phyloP scores from a whole-genome alignment of 331 rosid species.

The Spiraea crenata region DNA sequence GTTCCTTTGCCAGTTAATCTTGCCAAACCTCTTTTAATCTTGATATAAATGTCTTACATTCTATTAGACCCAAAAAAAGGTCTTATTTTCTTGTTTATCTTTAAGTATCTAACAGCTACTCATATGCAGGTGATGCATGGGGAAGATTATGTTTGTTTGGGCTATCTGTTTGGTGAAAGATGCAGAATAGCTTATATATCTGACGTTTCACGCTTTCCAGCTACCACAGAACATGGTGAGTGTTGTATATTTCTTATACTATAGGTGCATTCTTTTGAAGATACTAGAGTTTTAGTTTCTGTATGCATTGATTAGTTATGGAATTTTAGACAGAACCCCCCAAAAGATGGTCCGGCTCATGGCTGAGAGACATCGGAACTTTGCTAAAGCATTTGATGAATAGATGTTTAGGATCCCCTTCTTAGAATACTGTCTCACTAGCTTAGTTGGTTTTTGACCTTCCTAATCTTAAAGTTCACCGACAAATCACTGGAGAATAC shows the following conservation, averaged over 20 bases:
- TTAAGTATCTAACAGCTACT: conserved; percentile 19
- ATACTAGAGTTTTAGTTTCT: not conserved
- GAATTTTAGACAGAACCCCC: not conserved
- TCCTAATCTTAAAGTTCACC: not conserved
- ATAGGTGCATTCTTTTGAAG: conserved; percentile 5
- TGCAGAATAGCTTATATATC: conserved; percentile 84
- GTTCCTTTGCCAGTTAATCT: conserved; percentile 80
- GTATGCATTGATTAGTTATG: not conserved
- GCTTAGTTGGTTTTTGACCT: not conserved
- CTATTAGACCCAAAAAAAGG: no score
- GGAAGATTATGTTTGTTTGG: conserved; percentile 89
- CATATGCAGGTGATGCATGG: conserved; percentile 87
- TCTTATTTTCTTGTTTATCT: conserved; percentile 4
- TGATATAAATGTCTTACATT: not conserved
- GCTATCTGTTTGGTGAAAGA: conserved; percentile 88
- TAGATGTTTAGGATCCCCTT: not conserved
- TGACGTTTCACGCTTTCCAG: conserved; percentile 85
- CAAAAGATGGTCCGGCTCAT: not conserved
- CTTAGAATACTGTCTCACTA: not conserved
- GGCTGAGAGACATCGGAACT: not conserved
- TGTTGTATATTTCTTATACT: conserved; percentile 13
- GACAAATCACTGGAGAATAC: not conserved
- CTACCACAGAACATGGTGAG: conserved; percentile 81
- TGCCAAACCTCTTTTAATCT: conserved; percentile 29
- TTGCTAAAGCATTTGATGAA: conserved; percentile 1